Evolutionary conservation across 129 eudicot species (phyloP), one percentile per base, ranked within the genome.

Genomic region (Flaveria bidentis): DNA sequence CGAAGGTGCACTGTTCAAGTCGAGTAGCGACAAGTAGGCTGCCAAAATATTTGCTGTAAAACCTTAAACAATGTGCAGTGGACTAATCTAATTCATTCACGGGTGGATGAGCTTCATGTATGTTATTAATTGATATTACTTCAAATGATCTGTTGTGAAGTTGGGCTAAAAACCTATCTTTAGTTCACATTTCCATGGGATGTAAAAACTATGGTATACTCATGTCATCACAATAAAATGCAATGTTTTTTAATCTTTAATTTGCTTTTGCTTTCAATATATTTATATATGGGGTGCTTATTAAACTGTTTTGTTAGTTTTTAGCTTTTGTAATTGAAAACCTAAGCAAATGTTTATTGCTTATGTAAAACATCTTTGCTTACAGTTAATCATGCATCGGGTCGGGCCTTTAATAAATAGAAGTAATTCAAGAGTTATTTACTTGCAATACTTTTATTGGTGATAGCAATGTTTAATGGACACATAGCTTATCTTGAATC

Each of bases 1-100:
- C 86, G 90, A 64, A 77, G 82, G 49, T 89, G 97, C 73, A 73
- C 22, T 6, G 90, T 92, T 80, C 65, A 63, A 57, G 73, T 80
- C 61, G 85, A 80, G 39, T 83, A 63, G 50, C 2, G 15, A 69
- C 69, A 57, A 44, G 9, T 12, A 69, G 82, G 44, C 14, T 15
- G 22, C 45, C 45, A 2, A 5, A 42, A n/a, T 64, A 71, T 26
- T 66, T 64, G 68, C 64, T 58, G 82, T 78, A 58, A 70, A 60
- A 77, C 75, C 61, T 56, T 42, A 28, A 68, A 68, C 62, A 26
- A 66, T 52, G 62, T 78, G 77, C 82, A 71, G 77, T 78, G 47
- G 65, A 78, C 47, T 45, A 30, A 70, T 60, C 47, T 45, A 30
- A 70, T 60, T 78, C 70, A 80, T 74, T 74, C 55, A 71, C 56